phyloP scores from a whole-genome alignment of 1,284 basidiomycete species.

The Caloboletus inedulis region DNA sequence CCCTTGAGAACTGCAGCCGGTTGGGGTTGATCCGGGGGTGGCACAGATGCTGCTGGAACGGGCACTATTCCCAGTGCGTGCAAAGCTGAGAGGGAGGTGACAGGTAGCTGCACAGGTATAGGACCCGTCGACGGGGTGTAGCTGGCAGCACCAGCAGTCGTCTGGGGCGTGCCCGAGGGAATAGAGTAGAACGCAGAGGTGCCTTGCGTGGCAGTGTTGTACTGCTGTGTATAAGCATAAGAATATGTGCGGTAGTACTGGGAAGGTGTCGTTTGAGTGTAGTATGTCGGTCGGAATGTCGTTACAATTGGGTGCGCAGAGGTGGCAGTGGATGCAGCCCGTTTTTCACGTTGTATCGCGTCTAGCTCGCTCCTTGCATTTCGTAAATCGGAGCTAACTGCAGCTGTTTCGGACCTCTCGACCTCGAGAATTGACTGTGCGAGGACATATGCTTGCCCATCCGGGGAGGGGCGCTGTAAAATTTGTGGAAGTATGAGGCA shows the following conservation, averaged over 20 bases:
- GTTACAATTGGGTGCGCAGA: constrained; percentile 31
- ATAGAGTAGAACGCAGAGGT: constrained; percentile 27
- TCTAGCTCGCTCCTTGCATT: constrained; percentile 62
- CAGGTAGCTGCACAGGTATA: constrained; percentile 72
- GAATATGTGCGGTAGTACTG: constrained; percentile 57
- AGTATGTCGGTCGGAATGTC: constrained; percentile 36
- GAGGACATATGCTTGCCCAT: constrained; percentile 59
- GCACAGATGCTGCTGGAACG: constrained; percentile 56
- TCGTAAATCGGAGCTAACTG: constrained; percentile 56
- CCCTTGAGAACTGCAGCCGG: constrained; percentile 68
- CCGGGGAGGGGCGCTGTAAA: constrained; percentile 55
- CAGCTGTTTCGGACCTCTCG: constrained; percentile 58
- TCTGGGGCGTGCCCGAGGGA: constrained; percentile 31
- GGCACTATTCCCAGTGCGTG: constrained; percentile 70
- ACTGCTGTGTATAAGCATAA: constrained; percentile 53
- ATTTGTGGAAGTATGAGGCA: constrained; percentile 13
- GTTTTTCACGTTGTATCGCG: constrained; percentile 62
- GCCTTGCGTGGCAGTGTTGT: constrained; percentile 36
- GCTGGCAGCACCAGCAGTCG: constrained; percentile 28
- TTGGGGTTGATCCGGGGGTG: constrained; percentile 53
- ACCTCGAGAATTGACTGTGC: constrained; percentile 60
- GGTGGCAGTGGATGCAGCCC: constrained; percentile 30
- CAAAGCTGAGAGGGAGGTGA: constrained; percentile 63
- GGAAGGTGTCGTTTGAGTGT: constrained; percentile 38
- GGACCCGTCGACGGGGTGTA: constrained; percentile 44